These are phyloP conservation scores for Hypoxylon intermedium DNA, from an alignment of 495 filamentous ascomycete species.

Conservation along the genomic window DNA sequence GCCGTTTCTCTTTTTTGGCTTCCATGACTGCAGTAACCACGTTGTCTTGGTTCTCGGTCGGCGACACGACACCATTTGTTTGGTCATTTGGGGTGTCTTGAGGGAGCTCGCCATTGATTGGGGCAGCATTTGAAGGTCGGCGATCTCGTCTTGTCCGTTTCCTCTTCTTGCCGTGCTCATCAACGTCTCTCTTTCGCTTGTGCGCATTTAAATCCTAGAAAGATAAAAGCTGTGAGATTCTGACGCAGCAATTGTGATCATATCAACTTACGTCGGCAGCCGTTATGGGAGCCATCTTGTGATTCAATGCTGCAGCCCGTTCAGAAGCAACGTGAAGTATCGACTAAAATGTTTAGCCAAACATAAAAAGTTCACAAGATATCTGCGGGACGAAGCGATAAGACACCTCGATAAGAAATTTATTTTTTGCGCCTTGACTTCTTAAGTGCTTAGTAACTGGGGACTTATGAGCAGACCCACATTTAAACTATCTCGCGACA, in stretches of 20 bases:
- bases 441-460: too few species aligned
- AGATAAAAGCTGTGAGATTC: constrained; percentile 1
- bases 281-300: constrained; percentile 31
- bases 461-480: background rate
- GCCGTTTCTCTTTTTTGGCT: constrained; percentile 15
- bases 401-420: constrained; percentile 32
- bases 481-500: too few species aligned
- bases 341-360: constrained; percentile 6
- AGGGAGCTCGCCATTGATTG: constrained; percentile 8
- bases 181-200: constrained; percentile 37
- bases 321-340: constrained; percentile 4
- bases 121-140: background rate
- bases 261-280: constrained; percentile 22
- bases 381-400: constrained; percentile 40
- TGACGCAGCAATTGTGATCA: background rate
- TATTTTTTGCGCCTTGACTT: too few species aligned
- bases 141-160: constrained; percentile 30
- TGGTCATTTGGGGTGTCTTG: background rate
- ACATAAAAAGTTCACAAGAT: constrained; percentile 33
- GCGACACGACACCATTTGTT: constrained; percentile 2
- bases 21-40: background rate
- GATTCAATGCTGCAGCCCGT: background rate
- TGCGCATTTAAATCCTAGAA: constrained; percentile 16
- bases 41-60: background rate
- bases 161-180: constrained; percentile 36